phyloP scores from a whole-genome alignment of 2,329 filamentous ascomycete species.

The Cyanodermella asteris region DNA sequence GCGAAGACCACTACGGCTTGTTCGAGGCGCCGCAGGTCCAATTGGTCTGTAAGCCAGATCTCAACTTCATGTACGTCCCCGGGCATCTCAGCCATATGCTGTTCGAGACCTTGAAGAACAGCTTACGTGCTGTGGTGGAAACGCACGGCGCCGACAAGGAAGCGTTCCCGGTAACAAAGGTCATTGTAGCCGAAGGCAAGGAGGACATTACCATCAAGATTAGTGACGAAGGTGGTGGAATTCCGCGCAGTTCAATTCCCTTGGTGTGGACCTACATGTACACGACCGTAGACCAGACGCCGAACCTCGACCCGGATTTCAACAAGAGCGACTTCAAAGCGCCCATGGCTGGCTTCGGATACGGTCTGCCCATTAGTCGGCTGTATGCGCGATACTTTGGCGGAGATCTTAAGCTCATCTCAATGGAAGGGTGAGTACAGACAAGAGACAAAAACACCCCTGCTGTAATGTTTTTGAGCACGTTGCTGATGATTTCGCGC shows the following conservation, averaged over 20 bases:
- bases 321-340: constrained; percentile 99
- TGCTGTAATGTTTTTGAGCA: neutral
- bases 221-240: constrained; percentile 87
- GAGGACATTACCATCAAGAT: constrained; percentile 99
- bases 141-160: constrained; percentile 87
- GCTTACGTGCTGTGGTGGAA: constrained; percentile 86
- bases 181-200: constrained; percentile 91
- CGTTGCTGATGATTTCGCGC: constrained; percentile 7
- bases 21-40: constrained; percentile 95
- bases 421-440: constrained; percentile 78
- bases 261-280: constrained; percentile 99
- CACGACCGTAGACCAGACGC: constrained; percentile 90
- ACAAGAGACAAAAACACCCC: constrained; percentile 1
- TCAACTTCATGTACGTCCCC: constrained; percentile 98
- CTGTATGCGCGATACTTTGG: constrained; percentile 95
- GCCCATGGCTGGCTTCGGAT: constrained; percentile 98
- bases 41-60: constrained; percentile 78
- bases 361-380: constrained; percentile 80
- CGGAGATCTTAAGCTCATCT: constrained; percentile 89
- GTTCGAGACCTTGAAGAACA: constrained; percentile 98
- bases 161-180: constrained; percentile 87
- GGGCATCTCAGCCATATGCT: constrained; percentile 99
- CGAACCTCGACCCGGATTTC: constrained; percentile 87
- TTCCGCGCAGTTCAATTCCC: constrained; percentile 77
- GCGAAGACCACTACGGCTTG: constrained; percentile 92